Evolutionary conservation across 1,139 yeast species (phyloP), one percentile per base, ranked within the genome.

Genomic region (Blastobotrys indianensis): DNA sequence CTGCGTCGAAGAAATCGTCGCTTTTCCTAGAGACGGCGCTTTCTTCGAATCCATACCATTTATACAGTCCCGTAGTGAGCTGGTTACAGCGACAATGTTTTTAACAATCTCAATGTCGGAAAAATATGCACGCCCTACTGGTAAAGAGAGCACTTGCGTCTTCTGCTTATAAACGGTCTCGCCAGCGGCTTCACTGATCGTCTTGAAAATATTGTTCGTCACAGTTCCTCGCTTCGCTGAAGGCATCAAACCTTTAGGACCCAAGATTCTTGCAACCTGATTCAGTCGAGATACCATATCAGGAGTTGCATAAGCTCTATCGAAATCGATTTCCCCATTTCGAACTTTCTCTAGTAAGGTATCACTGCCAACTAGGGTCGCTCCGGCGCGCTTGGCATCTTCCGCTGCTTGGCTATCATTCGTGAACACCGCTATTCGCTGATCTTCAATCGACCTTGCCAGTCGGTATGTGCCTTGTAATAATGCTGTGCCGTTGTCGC

Each of bases 181-280:
- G 36, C 94, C 94, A 40, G 78, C 69, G 45, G 80, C 79, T 20
- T 72, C 68, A 39, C 67, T 63, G 52, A 88, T 74, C 51, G 83
- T 68, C 9, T 66, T 64, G 29, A 67, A 70, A 33, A 86, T 67
- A 55, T 86, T 79, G n/a, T 76, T 78, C 1, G 86, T 73, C 13
- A 92, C 94, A 1, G 97, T 90, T 12, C 95, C 95, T 62, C 81
- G 84, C 68, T 88, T 90, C 13, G 77, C 79, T 41, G 77, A 75
- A 42, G 98, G 98, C 86, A 90, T 83, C 54, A 92, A 74, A 28
- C 95, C 95, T 59, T 75, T 80, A 37, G 96, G 95, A 50, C 98
- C 97, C 54, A 94, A 73, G 12, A 76, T 72, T 60, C 88, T 77
- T 28, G 94, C 96, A 32, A 87, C 70, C 45, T 76, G 72, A 52